Base-by-base conservation (phyloP, 805 yeast species). In the Lachancea lanzarotensis region DNA sequence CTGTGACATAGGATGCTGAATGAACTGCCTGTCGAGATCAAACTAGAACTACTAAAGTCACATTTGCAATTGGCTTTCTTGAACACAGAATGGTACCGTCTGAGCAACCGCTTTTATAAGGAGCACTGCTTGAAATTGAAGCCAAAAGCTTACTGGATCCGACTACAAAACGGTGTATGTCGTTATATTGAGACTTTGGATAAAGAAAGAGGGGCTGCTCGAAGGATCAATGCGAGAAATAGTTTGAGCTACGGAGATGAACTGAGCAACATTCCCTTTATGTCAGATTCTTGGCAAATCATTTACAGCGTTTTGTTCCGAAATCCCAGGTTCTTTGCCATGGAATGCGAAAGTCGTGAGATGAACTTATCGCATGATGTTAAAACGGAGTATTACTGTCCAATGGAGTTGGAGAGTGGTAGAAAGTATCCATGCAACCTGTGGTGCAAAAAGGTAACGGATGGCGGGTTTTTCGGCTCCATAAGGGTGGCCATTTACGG, bases 201-300 rank as follows among this genome's bases (percentile, higher is more conserved):
- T n/a, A 16, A 34, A 13, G 22, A 26, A 13, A 37, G 47, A 31
- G 13, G 15, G n/a, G 47, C 42, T 16, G 42, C 42, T n/a, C 22
- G 47, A 13, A 38, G 33, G 12, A 33, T 44, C 22, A 44, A 44
- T 19, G 32, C 19, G 19, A 15, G 12, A n/a, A 4, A n/a, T 4
- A 5, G 10, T 32, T 5, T 13, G 16, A 18, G 8, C 18, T 7
- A 35, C n/a, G 35, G 20, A 8, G 13, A 26, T 11, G 30, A 29
- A 17, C 31, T n/a, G n/a, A 26, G 13, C 7, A 35, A 35, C 19
- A n/a, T 15, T 12, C 35, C 29, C 18, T 39, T 25, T 29, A n/a
- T 44, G 31, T 44, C 40, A 5, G 47, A 44, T 27, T 44, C 47
- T 18, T 44, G 47, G 47, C 40, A 44, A 12, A 44, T 44, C 26